Percentiles rank a stretch among this genome's conserved stretches.
These are phyloP conservation scores for Chaetothyriales sp. DNA, from an alignment of 2,329 filamentous ascomycete genomes.

Conservation along the genomic window DNA sequence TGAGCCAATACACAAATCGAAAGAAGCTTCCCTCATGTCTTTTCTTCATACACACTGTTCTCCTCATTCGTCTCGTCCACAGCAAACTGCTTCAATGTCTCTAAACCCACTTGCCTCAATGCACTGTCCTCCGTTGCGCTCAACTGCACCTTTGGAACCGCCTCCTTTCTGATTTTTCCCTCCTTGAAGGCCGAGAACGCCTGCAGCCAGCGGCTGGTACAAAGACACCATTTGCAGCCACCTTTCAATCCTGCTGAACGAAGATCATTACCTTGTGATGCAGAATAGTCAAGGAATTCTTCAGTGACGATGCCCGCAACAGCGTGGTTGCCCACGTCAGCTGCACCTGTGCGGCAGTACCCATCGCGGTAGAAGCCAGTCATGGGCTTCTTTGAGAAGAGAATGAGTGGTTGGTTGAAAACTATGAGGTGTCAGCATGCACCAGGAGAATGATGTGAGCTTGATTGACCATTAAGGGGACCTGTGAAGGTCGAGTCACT, in stretches of 20 bases:
- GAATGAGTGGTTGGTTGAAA: constrained; percentile 43
- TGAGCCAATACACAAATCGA: neutral
- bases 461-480: neutral
- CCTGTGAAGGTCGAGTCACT: neutral
- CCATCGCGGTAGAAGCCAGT: constrained; percentile 51
- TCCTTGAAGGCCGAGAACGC: constrained; percentile 41
- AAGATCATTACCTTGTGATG: constrained; percentile 47
- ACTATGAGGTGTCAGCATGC: constrained; percentile 23
- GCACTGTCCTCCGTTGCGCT: constrained; percentile 28
- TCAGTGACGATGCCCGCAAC: constrained; percentile 45
- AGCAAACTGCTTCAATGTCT: constrained; percentile 24
- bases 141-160: constrained; percentile 22
- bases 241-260: constrained; percentile 41
- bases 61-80: constrained; percentile 18
- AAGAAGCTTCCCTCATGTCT: neutral
- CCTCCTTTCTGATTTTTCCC: constrained; percentile 22
- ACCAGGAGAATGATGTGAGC: neutral
- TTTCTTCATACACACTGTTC: constrained; percentile 3
- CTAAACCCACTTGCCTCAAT: constrained; percentile 24
- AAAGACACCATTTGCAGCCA: constrained; percentile 53
- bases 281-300: constrained; percentile 50
- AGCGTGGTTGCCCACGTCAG: constrained; percentile 47
- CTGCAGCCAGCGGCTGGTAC: constrained; percentile 47
- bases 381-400: constrained; percentile 45
- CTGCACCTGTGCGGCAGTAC: constrained; percentile 44